Percentiles rank a stretch among this genome's conserved stretches.
phyloP scores from a whole-genome alignment of 257 asterid species.

The Vinca minor region DNA sequence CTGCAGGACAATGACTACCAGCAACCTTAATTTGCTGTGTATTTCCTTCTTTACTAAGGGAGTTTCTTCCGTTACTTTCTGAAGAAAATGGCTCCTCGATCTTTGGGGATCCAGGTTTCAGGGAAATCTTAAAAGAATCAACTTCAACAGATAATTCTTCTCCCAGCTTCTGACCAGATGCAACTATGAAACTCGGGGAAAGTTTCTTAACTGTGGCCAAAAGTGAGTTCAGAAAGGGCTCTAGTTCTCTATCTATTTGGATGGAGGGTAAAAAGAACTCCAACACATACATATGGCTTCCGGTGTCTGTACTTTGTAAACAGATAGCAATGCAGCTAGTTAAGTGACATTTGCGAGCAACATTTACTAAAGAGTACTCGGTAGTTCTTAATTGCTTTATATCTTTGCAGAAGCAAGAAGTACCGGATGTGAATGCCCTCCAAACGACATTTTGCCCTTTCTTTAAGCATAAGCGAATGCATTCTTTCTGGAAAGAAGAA shows the following conservation, averaged over 20 bases:
- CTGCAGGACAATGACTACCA: neutral
- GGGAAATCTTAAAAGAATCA: neutral
- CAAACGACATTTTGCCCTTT: conserved; percentile 20
- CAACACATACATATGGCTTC: conserved; percentile 15
- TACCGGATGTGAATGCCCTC: conserved; percentile 17
- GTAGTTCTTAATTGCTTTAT: conserved; percentile 14
- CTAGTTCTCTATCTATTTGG: conserved; percentile 1
- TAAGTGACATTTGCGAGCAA: conserved; percentile 20
- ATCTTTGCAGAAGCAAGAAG: conserved; percentile 23
- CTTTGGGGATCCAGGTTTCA: neutral
- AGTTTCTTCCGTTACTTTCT: neutral
- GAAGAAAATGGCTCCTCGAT: neutral
- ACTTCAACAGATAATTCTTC: conserved; percentile 3
- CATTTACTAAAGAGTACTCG: conserved; percentile 12
- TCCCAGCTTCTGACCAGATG: conserved; percentile 16
- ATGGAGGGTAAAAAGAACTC: conserved; percentile 16
- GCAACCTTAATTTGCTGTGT: neutral
- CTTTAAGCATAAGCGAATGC: conserved; percentile 16
- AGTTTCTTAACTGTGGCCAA: conserved; percentile 17
- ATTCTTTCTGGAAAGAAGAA: conserved; percentile 21
- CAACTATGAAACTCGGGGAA: conserved; percentile 18
- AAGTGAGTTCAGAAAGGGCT: conserved; percentile 13
- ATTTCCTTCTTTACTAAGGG: neutral
- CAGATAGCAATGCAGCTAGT: conserved; percentile 18
- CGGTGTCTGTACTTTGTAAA: conserved; percentile 15